phyloP scores from a whole-genome alignment of 2,329 filamentous ascomycete genomes.

The Aspergillus sp. region DNA sequence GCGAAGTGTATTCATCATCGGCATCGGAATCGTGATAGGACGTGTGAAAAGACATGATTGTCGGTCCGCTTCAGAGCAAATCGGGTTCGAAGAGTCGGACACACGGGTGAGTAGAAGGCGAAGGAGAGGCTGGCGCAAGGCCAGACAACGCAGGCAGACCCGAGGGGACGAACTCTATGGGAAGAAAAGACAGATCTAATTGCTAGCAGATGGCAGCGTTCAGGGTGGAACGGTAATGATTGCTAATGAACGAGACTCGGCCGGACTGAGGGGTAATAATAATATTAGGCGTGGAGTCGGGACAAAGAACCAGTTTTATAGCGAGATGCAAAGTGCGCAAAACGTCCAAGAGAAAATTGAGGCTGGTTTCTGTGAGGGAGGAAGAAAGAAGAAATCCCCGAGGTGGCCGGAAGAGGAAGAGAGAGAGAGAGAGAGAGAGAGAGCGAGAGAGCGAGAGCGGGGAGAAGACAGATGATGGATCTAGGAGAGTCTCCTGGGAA shows the following conservation, averaged over 20 bases:
- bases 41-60: conserved; percentile 36
- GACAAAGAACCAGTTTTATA: neutral
- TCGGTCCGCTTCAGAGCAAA: no score
- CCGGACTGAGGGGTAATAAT: neutral
- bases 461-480: neutral
- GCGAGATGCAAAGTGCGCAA: neutral
- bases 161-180: no score
- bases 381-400: neutral
- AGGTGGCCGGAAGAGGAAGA: neutral
- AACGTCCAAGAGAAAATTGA: neutral
- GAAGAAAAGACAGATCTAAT: no score
- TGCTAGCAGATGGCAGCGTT: no score
- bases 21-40: conserved; percentile 58
- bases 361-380: neutral
- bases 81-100: no score
- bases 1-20: conserved; percentile 57
- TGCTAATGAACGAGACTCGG: no score
- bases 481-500: neutral
- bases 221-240: no score
- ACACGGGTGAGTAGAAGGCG: no score
- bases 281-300: neutral
- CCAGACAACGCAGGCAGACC: no score
- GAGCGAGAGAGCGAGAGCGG: neutral
- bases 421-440: neutral
- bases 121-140: conserved; percentile 7